Evolutionary conservation across 2,329 filamentous ascomycete species (phyloP).

Genomic region (Fusarium incarnatum): DNA sequence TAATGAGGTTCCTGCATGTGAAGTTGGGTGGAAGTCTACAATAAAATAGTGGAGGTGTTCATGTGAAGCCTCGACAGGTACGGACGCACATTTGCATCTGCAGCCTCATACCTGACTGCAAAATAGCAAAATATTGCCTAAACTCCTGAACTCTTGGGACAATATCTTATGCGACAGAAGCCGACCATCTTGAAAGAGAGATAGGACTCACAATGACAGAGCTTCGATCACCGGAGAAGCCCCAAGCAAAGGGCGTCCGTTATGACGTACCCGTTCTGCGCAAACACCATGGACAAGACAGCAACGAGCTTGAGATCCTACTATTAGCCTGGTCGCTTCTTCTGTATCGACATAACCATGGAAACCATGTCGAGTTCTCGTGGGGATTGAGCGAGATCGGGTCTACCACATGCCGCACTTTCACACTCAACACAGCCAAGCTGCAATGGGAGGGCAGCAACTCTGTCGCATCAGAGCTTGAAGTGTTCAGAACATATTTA

Average conservation of each 20-base stretch:
- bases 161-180: neutral
- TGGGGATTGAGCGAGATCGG: constrained; percentile 38
- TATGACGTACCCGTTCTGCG: constrained; percentile 39
- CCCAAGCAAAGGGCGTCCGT: constrained; percentile 27
- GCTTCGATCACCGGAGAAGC: constrained; percentile 10
- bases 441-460: constrained; percentile 35
- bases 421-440: constrained; percentile 40
- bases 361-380: constrained; percentile 40
- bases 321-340: constrained; percentile 43
- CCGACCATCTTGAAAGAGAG: neutral
- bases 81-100: constrained; percentile 14
- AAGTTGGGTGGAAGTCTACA: constrained; percentile 3
- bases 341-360: constrained; percentile 41
- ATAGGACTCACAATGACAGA: constrained; percentile 27
- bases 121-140: neutral
- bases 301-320: constrained; percentile 32
- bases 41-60: constrained; percentile 38
- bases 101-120: constrained; percentile 8
- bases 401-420: constrained; percentile 23
- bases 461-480: constrained; percentile 33
- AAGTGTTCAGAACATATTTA: constrained; percentile 31
- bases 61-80: constrained; percentile 25
- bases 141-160: neutral
- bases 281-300: constrained; percentile 19
- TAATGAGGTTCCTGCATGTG: constrained; percentile 39